Percentiles rank a stretch among this genome's conserved stretches.
phyloP scores from a whole-genome alignment of 768 basidiomycete species.

The Chalciporus sphaerocephalus region DNA sequence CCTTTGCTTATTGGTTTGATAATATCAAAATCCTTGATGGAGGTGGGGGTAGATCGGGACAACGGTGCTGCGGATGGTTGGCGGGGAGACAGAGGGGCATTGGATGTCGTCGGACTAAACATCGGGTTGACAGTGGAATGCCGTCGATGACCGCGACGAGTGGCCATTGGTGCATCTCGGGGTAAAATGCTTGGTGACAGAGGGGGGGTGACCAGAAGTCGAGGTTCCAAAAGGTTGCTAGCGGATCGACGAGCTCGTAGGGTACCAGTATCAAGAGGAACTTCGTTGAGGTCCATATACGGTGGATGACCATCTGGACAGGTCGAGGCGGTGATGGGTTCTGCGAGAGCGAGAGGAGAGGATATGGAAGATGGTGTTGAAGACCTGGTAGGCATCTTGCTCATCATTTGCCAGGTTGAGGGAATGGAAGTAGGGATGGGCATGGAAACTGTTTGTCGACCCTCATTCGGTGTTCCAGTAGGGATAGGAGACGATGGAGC shows the following conservation, averaged over 20 bases:
- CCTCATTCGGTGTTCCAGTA: slow-evolving; percentile 18
- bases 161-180: slow-evolving; percentile 41
- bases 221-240: slow-evolving; percentile 61
- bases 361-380: slow-evolving; percentile 88
- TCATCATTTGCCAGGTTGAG: slow-evolving; percentile 38
- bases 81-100: slow-evolving; percentile 77
- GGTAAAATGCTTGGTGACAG: slow-evolving; percentile 58
- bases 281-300: slow-evolving; percentile 63
- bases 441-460: slow-evolving; percentile 27
- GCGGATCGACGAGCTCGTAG: slow-evolving; percentile 64
- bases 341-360: slow-evolving; percentile 80
- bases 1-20: slow-evolving; percentile 99
- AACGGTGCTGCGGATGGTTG: slow-evolving; percentile 74
- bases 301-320: slow-evolving; percentile 59
- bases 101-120: slow-evolving; percentile 48
- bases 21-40: slow-evolving; percentile 98
- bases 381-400: slow-evolving; percentile 64
- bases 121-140: slow-evolving; percentile 68
- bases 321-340: slow-evolving; percentile 72
- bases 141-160: slow-evolving; percentile 60
- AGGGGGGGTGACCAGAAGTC: slow-evolving; percentile 68
- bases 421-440: slow-evolving; percentile 44
- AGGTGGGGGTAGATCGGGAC: slow-evolving; percentile 76
- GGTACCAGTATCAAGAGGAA: slow-evolving; percentile 33
- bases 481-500: slow-evolving; percentile 47